phyloP scores from a whole-genome alignment of 345 rosid species.

The Erodium maritimum region DNA sequence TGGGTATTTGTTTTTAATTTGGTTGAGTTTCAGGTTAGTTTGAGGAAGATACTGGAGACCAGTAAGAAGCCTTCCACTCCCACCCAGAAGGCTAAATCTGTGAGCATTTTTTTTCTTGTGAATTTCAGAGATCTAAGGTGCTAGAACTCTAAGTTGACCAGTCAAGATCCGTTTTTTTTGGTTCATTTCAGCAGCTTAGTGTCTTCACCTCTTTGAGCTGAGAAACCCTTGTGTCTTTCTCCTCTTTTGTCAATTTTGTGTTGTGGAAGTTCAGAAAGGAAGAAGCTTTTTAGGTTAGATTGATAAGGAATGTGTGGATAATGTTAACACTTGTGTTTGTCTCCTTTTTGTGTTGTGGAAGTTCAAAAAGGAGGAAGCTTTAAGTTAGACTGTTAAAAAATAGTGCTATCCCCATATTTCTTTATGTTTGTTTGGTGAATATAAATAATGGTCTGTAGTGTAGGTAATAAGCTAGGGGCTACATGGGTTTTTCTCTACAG shows the following conservation, averaged over 20 bases:
- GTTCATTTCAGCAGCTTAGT: background rate
- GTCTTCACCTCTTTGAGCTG: background rate
- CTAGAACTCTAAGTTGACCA: background rate
- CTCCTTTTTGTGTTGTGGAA: too few relatives aligned
- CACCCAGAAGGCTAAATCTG: background rate
- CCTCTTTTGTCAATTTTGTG: background rate
- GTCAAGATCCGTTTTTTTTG: background rate
- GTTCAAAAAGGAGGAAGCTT: too few relatives aligned
- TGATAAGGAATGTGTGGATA: background rate
- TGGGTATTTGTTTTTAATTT: background rate
- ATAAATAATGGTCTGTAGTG: too few relatives aligned
- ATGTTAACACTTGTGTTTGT: too few relatives aligned
- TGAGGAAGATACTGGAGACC: background rate
- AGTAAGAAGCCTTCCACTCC: background rate
- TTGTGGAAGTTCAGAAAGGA: background rate
- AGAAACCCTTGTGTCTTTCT: background rate
- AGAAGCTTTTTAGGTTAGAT: background rate
- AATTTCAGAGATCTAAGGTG: background rate
- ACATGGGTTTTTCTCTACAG: too few relatives aligned
- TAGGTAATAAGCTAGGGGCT: too few relatives aligned
- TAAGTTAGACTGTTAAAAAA: too few relatives aligned
- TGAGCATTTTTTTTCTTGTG: background rate
- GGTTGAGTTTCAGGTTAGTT: background rate
- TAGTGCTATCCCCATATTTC: too few relatives aligned
- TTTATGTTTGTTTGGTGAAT: too few relatives aligned